Conservation (phyloP, 176 grass and related monocot genomes). For the Calamus simplicifolius region DNA sequence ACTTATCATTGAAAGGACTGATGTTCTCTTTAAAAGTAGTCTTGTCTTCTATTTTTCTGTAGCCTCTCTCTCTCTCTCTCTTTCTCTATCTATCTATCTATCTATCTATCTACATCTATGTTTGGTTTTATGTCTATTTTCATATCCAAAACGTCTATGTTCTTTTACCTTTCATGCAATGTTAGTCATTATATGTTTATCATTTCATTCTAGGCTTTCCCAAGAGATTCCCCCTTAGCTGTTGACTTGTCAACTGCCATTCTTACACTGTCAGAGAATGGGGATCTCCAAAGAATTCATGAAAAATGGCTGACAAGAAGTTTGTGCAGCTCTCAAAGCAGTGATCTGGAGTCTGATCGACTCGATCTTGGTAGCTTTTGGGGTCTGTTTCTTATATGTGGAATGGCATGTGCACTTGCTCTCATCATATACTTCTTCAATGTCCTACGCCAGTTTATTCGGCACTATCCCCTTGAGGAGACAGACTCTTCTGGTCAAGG, state of each 20-base stretch:
- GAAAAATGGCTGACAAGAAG: slow-evolving; percentile 60
- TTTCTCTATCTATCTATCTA: no score
- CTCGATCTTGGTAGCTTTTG: slow-evolving; percentile 66
- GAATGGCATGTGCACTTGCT: slow-evolving; percentile 46
- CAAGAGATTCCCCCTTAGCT: slow-evolving; percentile 53
- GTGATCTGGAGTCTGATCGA: slow-evolving; percentile 28
- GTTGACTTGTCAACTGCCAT: slow-evolving; percentile 75
- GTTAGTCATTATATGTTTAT: neutral
- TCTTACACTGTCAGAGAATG: slow-evolving; percentile 74
- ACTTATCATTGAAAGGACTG: no score
- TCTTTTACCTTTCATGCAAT: no score
- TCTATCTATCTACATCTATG: no score
- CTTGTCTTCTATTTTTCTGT: no score
- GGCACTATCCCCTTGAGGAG: slow-evolving; percentile 15
- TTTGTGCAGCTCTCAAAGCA: slow-evolving; percentile 3
- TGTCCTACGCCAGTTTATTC: slow-evolving; percentile 34
- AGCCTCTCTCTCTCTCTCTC: no score
- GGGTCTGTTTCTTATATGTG: slow-evolving; percentile 66
- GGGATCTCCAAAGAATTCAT: slow-evolving; percentile 69
- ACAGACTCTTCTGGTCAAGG: neutral
- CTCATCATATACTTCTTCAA: slow-evolving; percentile 44
- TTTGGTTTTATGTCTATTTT: no score
- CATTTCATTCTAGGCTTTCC: slow-evolving; percentile 43
- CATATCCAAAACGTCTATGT: no score
- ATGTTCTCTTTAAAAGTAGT: no score